phyloP scores from a whole-genome alignment of 805 yeast species.

The Ogataea pini region DNA sequence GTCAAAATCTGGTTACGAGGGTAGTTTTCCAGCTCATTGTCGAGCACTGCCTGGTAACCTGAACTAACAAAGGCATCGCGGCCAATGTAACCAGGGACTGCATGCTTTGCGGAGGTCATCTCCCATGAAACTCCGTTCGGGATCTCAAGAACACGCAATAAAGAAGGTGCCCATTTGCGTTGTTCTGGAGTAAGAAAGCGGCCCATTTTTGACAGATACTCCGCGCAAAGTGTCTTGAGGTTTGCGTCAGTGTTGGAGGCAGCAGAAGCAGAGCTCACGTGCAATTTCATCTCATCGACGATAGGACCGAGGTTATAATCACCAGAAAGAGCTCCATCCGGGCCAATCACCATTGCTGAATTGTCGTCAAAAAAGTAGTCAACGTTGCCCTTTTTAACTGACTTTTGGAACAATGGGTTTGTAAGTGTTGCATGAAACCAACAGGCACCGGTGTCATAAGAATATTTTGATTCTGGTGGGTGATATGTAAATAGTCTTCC shows the following conservation, averaged over 20 bases:
- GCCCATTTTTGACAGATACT: constrained; percentile 25
- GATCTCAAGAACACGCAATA: constrained; percentile 32
- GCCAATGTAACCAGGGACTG: constrained; percentile 31
- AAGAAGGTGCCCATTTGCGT: constrained; percentile 30
- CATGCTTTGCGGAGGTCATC: constrained; percentile 29
- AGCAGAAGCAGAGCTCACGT: constrained; percentile 28
- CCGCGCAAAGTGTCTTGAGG: constrained; percentile 28
- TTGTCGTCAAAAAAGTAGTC: constrained; percentile 35
- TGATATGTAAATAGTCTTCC: constrained; percentile 42
- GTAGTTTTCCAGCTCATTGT: constrained; percentile 29
- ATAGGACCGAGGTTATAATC: constrained; percentile 35
- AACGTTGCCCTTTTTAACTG: constrained; percentile 26
- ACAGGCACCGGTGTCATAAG: constrained; percentile 52
- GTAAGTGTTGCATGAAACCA: constrained; percentile 54
- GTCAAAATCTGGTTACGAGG: constrained; percentile 26
- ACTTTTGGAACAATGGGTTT: constrained; percentile 40
- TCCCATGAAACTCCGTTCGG: constrained; percentile 35
- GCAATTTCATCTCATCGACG: constrained; percentile 36
- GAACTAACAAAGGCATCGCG: constrained; percentile 34
- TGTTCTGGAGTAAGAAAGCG: constrained; percentile 28
- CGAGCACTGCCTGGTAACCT: constrained; percentile 32
- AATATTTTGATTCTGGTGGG: constrained; percentile 22
- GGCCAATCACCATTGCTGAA: constrained; percentile 34
- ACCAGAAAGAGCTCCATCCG: constrained; percentile 28
- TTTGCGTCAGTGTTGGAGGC: constrained; percentile 20